These are phyloP conservation scores for Phyllosticta capitalensis DNA, from an alignment of 2,329 filamentous ascomycete species.

Conservation along the genomic window DNA sequence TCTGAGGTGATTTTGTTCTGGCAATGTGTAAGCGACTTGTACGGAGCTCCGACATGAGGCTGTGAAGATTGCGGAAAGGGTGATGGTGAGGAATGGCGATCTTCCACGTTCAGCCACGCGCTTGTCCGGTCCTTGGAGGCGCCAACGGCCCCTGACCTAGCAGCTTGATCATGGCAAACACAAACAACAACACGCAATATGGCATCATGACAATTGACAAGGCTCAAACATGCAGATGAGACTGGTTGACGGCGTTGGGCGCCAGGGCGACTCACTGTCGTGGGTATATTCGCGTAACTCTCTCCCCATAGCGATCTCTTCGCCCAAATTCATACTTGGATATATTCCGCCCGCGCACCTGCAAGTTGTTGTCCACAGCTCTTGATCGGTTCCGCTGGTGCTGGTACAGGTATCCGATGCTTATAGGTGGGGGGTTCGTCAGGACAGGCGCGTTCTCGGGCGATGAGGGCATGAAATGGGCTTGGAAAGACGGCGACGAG, in stretches of 20 bases:
- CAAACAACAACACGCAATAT: neutral
- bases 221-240: neutral
- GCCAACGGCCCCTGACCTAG: neutral
- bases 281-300: slow-evolving; percentile 32
- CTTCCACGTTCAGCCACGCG: neutral
- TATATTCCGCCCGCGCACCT: slow-evolving; percentile 27
- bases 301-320: slow-evolving; percentile 28
- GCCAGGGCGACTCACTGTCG: slow-evolving; percentile 23
- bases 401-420: slow-evolving; percentile 27
- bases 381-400: slow-evolving; percentile 26
- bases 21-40: neutral
- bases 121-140: neutral
- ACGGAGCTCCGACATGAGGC: neutral
- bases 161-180: neutral
- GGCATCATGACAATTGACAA: neutral
- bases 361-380: slow-evolving; percentile 23
- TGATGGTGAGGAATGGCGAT: neutral
- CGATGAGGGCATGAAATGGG: slow-evolving; percentile 17
- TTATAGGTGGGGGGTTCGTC: slow-evolving; percentile 22
- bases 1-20: slow-evolving; percentile 30
- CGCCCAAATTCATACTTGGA: slow-evolving; percentile 34
- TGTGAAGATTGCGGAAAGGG: neutral
- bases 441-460: slow-evolving; percentile 23
- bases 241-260: neutral
- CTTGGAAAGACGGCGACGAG: neutral